Conservation (phyloP, 352 stramenopile species). For the Globisporangium nodosum region DNA sequence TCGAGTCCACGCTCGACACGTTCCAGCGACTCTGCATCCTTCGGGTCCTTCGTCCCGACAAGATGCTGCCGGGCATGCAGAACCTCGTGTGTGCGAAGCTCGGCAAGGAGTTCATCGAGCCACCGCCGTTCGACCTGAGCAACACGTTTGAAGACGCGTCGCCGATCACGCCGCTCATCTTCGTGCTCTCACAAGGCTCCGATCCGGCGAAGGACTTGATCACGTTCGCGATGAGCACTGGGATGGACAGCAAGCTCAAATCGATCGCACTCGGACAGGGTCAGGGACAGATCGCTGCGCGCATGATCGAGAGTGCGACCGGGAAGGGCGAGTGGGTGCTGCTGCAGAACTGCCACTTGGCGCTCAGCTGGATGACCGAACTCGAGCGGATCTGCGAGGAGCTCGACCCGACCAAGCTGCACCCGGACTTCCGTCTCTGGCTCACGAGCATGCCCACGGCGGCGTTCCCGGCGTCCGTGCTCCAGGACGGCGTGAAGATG, state of each 20-base stretch:
- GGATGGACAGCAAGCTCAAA: constrained; percentile 88
- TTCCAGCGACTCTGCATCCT: constrained; percentile 85
- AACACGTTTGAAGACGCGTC: constrained; percentile 90
- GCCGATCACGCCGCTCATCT: constrained; percentile 89
- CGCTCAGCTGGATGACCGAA: constrained; percentile 93
- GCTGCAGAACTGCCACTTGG: constrained; percentile 94
- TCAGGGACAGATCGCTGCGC: constrained; percentile 85
- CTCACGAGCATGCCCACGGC: constrained; percentile 87
- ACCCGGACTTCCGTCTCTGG: constrained; percentile 93
- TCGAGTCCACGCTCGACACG: constrained; percentile 58
- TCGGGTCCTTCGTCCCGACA: constrained; percentile 71
- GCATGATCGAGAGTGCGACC: constrained; percentile 88
- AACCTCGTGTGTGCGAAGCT: constrained; percentile 86
- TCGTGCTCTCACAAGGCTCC: constrained; percentile 91
- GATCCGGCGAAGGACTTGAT: constrained; percentile 92
- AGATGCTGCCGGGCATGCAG: constrained; percentile 87
- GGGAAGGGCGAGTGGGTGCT: constrained; percentile 92
- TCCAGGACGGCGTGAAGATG: constrained; percentile 97
- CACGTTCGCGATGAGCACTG: constrained; percentile 80
- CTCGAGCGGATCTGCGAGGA: constrained; percentile 94
- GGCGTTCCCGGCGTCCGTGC: constrained; percentile 87
- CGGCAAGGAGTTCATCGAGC: constrained; percentile 88
- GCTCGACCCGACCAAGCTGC: constrained; percentile 70
- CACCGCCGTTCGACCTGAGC: constrained; percentile 86
- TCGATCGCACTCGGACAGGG: constrained; percentile 93